A percentile compares a stretch with the other conserved stretches of the same genome.
These are phyloP conservation scores for Lunasporangiospora selenospora DNA, from an alignment of 192 early-diverging fungal species.

Conservation along the genomic window DNA sequence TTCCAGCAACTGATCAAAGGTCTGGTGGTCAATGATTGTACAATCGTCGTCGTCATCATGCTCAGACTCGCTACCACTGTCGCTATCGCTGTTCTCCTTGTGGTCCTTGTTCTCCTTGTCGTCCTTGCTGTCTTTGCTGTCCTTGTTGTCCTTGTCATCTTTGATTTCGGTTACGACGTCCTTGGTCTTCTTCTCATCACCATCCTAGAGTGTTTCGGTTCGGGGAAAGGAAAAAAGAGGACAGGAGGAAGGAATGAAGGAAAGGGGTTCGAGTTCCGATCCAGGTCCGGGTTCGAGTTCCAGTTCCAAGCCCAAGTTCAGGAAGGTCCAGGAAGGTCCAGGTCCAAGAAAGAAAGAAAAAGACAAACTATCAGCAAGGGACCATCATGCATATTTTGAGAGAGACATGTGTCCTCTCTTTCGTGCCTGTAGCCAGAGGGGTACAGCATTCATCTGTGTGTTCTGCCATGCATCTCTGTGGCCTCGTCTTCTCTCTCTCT, in stretches of 20 bases:
- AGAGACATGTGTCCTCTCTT: too few relatives aligned
- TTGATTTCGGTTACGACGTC: background rate
- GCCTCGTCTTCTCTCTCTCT: too few relatives aligned
- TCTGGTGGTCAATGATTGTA: conserved; percentile 78
- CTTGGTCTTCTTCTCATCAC: background rate
- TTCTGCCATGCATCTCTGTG: too few relatives aligned
- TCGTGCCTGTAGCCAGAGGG: too few relatives aligned
- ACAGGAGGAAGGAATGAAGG: background rate
- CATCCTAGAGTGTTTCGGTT: too few relatives aligned
- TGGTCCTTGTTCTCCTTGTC: conserved; percentile 1
- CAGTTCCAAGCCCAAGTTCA: too few relatives aligned
- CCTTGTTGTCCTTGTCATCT: background rate
- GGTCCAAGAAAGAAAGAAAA: too few relatives aligned
- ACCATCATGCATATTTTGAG: too few relatives aligned
- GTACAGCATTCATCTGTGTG: too few relatives aligned
- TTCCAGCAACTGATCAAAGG: conserved; percentile 89
- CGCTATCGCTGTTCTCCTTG: background rate
- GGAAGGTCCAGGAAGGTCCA: too few relatives aligned
- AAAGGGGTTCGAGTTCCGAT: conserved; percentile 2
- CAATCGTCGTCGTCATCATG: background rate
- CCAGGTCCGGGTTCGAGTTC: background rate
- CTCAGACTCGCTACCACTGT: background rate
- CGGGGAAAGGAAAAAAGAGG: background rate
- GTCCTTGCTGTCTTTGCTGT: background rate
- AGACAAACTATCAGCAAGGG: too few relatives aligned